These are phyloP conservation scores for Suillus weaverae DNA, from an alignment of 768 basidiomycete genomes.

Conservation along the genomic window DNA sequence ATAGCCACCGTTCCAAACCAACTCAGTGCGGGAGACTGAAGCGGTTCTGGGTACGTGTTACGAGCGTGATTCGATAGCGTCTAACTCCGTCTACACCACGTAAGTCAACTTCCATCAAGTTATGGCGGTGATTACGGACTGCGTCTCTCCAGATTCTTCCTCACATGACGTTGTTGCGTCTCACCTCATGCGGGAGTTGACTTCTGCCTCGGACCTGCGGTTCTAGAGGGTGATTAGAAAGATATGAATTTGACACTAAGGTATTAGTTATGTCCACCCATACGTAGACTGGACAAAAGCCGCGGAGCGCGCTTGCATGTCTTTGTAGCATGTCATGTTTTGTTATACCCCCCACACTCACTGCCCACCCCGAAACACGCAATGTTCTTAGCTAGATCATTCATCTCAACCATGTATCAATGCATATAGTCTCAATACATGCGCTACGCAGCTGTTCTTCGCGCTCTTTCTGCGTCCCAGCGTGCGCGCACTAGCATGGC, in stretches of 20 bases:
- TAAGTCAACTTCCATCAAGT: not conserved
- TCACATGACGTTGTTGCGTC: not conserved
- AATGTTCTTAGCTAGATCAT: slow-evolving; percentile 6
- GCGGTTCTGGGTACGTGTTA: slow-evolving; percentile 28
- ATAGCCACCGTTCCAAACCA: slow-evolving; percentile 16
- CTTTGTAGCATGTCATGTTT: slow-evolving; percentile 19
- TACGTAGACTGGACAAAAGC: not conserved
- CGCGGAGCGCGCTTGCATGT: slow-evolving; percentile 2
- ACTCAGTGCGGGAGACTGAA: slow-evolving; percentile 27
- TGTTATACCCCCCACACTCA: slow-evolving; percentile 15
- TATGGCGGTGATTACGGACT: not conserved
- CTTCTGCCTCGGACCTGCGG: slow-evolving; percentile 1
- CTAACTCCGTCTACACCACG: not conserved
- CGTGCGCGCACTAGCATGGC: slow-evolving; percentile 68
- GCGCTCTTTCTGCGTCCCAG: slow-evolving; percentile 65
- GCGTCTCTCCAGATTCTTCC: not conserved
- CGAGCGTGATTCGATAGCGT: slow-evolving; percentile 19
- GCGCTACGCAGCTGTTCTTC: slow-evolving; percentile 20
- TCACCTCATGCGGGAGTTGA: not conserved
- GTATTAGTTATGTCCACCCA: not conserved
- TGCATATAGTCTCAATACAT: slow-evolving; percentile 14
- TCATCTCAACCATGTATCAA: slow-evolving; percentile 15
- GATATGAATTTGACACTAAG: not conserved
- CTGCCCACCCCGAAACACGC: slow-evolving; percentile 13
- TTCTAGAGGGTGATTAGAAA: not conserved